Evolutionary conservation across 805 yeast species (phyloP), one percentile per base, ranked within the genome.

Genomic region (Nakazawaea wyomingensis): DNA sequence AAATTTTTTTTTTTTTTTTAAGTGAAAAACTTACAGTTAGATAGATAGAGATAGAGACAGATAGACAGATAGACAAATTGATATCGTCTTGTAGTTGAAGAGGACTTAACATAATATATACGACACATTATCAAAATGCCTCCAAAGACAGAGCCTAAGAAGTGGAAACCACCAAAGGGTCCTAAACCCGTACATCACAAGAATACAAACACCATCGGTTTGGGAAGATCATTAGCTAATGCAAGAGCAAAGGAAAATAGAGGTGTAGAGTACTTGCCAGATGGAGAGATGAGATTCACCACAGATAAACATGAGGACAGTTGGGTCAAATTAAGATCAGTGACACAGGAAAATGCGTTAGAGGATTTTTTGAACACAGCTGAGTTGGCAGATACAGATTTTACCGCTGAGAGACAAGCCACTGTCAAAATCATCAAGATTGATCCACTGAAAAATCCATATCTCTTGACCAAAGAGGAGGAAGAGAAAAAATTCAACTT

Each of bases 301-400:
- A 88, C 96, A 0, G 84, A 80, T 49, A 82, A 82, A 52, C 85
- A 78, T 52, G 95, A 87, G 57, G 95, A 88, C 11, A 76, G 74
- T 48, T 88, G 96, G 95, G 95, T 86, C 40, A 87, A 89, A 50
- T 67, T 93, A 56, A 78, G 93, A 59, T 89, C 97, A 2, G 95
- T 93, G 13, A 93, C 98, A 0, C 98, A 93, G 55, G 98, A 93
- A 61, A 78, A 84, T 52, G 83, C 97, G 1, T 65, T 93, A 45
- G 98, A 93, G 64, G 99, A 93, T 65, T 90, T 93, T 62, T 74
- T 93, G 56, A 84, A 82, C 56, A 91, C 97, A 6, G 99, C 99
- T 1, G 96, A 88, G 61, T 74, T 93, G 46, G 96, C 97, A 2
- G 96, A 89, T 58, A 89, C 91, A 17, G 98, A 93, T 66, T 93